A percentile compares a stretch with the other conserved stretches of the same genome.
Conservation (phyloP, 1,284 basidiomycete genomes). For the Rhodotorula sp. region DNA sequence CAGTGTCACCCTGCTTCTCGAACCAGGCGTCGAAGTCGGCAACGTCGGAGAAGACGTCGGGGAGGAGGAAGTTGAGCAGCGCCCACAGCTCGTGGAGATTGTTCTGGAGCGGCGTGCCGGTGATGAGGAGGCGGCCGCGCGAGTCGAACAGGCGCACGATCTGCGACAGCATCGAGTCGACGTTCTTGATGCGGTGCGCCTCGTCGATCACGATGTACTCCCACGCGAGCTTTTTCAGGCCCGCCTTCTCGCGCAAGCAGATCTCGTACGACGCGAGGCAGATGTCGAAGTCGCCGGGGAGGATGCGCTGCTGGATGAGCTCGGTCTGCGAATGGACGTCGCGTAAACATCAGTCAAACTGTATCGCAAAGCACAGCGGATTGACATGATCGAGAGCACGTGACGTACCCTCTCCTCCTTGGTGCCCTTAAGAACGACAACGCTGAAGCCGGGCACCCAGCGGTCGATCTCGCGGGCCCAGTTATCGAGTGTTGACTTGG, state of each 20-base stretch:
- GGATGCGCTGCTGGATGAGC: slow-evolving; percentile 73
- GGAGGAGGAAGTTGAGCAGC: slow-evolving; percentile 62
- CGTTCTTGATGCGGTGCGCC: slow-evolving; percentile 99
- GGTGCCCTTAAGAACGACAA: slow-evolving; percentile 77
- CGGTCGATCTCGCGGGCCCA: slow-evolving; percentile 90
- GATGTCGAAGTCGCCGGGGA: slow-evolving; percentile 89
- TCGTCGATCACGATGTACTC: slow-evolving; percentile 99
- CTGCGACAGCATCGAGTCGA: slow-evolving; percentile 92
- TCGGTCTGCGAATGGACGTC: slow-evolving; percentile 56
- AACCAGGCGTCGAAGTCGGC: slow-evolving; percentile 72
- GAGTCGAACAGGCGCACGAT: slow-evolving; percentile 91
- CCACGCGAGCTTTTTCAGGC: slow-evolving; percentile 92
- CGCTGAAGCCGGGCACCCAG: slow-evolving; percentile 90
- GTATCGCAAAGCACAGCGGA: not conserved
- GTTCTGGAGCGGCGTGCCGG: slow-evolving; percentile 93
- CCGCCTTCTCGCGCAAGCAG: slow-evolving; percentile 89
- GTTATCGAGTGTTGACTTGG: slow-evolving; percentile 96
- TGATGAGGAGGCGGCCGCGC: slow-evolving; percentile 88
- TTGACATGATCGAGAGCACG: not conserved
- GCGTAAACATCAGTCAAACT: not conserved
- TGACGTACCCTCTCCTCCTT: slow-evolving; percentile 77
- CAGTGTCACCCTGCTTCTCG: slow-evolving; percentile 62
- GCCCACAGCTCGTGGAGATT: slow-evolving; percentile 97
- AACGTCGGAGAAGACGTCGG: slow-evolving; percentile 56
- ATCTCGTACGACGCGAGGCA: slow-evolving; percentile 98